These are phyloP conservation scores for Silene noctiflora DNA, from an alignment of 179 eudicot species.

Conservation along the genomic window DNA sequence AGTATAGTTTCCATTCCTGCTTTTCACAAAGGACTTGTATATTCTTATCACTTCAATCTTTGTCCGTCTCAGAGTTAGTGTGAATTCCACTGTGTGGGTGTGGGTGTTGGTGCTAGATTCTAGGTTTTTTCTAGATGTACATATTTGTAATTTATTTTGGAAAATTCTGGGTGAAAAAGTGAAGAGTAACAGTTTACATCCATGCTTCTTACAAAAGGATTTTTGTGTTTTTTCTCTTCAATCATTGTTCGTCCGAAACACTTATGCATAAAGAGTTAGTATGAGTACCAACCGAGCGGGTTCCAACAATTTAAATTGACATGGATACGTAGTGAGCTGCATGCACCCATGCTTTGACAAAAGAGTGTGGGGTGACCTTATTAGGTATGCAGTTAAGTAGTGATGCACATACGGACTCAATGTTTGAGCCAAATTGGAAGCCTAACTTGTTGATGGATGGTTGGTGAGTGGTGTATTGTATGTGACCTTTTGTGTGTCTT, in stretches of 20 bases:
- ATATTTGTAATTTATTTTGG: neutral
- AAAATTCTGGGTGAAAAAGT: neutral
- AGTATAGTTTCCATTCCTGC: neutral
- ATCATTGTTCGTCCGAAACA: too few species aligned
- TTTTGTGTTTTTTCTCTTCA: neutral
- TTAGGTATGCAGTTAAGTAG: neutral
- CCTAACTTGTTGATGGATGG: neutral
- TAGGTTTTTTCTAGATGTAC: neutral
- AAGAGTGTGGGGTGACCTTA: neutral
- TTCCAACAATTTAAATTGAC: neutral
- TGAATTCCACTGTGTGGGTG: too few species aligned
- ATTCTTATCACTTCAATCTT: neutral
- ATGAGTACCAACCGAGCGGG: too few species aligned
- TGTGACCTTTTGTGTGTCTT: neutral
- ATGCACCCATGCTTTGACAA: neutral
- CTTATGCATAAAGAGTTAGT: neutral
- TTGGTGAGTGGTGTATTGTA: neutral
- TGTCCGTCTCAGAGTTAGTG: neutral
- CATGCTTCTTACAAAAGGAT: neutral
- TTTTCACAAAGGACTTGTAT: neutral
- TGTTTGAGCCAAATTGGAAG: neutral
- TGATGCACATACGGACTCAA: neutral
- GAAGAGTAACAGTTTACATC: neutral
- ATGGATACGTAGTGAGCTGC: neutral
- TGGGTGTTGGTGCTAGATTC: neutral